A percentile compares a stretch with the other conserved stretches of the same genome.
phyloP scores from a whole-genome alignment of 495 filamentous ascomycete genomes.

The Lophium mytilinum region DNA sequence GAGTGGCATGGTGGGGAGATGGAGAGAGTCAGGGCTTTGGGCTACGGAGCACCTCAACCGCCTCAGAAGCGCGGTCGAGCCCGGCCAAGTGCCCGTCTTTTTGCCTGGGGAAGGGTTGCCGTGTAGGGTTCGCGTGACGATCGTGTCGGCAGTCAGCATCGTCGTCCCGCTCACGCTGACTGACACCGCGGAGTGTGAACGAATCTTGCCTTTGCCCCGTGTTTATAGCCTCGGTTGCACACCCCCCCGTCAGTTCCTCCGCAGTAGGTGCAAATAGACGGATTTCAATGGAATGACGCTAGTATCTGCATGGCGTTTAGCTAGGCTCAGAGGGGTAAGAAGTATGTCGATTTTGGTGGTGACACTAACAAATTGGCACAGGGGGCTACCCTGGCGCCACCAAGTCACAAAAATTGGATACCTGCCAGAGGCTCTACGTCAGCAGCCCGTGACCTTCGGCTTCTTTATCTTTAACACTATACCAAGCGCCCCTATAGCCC shows the following conservation, averaged over 20 bases:
- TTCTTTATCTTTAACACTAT: too few relatives aligned
- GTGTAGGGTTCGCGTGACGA: background rate
- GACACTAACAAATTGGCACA: too few relatives aligned
- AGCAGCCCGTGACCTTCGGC: too few relatives aligned
- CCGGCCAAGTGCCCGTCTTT: background rate
- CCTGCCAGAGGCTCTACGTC: too few relatives aligned
- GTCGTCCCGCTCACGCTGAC: background rate
- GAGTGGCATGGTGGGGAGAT: background rate
- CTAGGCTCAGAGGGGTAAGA: too few relatives aligned
- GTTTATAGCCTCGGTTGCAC: background rate
- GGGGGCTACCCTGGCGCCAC: too few relatives aligned
- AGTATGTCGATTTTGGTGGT: too few relatives aligned
- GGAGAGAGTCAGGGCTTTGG: background rate
- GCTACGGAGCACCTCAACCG: background rate
- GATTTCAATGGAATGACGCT: too few relatives aligned
- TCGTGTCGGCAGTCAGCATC: background rate
- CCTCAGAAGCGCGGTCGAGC: background rate
- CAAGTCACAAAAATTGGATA: too few relatives aligned
- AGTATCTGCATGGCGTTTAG: too few relatives aligned
- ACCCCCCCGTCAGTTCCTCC: background rate
- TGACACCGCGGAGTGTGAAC: background rate
- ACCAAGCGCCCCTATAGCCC: too few relatives aligned
- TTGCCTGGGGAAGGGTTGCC: background rate
- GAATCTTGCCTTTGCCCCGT: background rate
- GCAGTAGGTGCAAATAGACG: background rate